Conservation (phyloP, 1,139 yeast genomes). For the Taphrina flavorubra region DNA sequence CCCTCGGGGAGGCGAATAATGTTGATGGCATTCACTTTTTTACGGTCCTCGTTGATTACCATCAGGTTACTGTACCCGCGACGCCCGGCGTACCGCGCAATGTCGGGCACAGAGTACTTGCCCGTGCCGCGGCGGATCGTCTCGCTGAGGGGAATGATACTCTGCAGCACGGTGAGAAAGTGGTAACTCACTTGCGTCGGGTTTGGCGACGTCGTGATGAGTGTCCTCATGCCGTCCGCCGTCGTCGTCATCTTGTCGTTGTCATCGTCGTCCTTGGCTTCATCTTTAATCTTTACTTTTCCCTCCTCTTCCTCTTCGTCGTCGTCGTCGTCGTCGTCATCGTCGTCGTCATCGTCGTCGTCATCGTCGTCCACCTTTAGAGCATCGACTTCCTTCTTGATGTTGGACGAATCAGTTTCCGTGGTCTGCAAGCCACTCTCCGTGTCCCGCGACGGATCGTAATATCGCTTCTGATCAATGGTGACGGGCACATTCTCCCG, state of each 20-base stretch:
- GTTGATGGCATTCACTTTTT: constrained; percentile 86
- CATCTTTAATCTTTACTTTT: constrained; percentile 64
- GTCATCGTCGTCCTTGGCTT: constrained; percentile 76
- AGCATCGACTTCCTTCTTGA: constrained; percentile 22
- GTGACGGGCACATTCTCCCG: constrained; percentile 83
- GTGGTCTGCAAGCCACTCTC: constrained; percentile 24
- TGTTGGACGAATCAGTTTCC: constrained; percentile 20
- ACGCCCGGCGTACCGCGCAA: constrained; percentile 78
- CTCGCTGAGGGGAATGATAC: constrained; percentile 80
- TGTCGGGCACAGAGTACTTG: constrained; percentile 81
- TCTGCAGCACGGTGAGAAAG: constrained; percentile 85
- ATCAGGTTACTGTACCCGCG: constrained; percentile 86
- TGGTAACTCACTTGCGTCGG: constrained; percentile 89
- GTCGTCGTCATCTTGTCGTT: constrained; percentile 56
- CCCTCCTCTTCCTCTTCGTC: background rate
- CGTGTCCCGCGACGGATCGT: constrained; percentile 55
- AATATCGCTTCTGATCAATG: constrained; percentile 84
- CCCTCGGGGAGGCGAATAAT: constrained; percentile 93
- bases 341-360: constrained; percentile 50
- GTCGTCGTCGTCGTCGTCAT: constrained; percentile 66
- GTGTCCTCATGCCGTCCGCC: constrained; percentile 66
- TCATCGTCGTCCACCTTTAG: constrained; percentile 15
- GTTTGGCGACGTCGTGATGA: constrained; percentile 83
- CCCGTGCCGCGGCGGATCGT: constrained; percentile 79
- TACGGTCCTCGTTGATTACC: constrained; percentile 91